Evolutionary conservation across 163 green algal genomes (phyloP), one percentile per base, ranked within the genome.

Genomic region (Scenedesmus sp.): DNA sequence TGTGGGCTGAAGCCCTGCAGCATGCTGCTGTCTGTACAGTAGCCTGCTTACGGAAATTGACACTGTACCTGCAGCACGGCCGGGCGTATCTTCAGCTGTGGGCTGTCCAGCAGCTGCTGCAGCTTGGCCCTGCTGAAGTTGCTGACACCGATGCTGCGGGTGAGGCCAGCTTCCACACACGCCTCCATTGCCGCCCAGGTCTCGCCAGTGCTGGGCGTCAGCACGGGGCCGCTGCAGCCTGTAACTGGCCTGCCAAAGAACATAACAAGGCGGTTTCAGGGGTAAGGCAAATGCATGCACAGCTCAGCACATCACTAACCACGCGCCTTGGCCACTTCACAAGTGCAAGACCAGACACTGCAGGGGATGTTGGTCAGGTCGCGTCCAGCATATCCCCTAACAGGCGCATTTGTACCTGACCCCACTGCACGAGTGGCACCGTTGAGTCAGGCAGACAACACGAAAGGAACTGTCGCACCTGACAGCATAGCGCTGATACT

Each of bases 181-280:
- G n/a, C 88, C 94, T 99, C 98, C 97, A 99, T 98, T 0, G 96
- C 97, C 8, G 93, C 59, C 98, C 97, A 99, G 0, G 97, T 99
- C 74, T 98, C 97, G 20, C 94, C 56, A 20, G 97, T 93, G 46
- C 88, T 82, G 6, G 94, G 95, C 18, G 52, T 82, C 52, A 96
- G 88, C 15, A 18, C 16, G n/a, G 92, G 92, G 0, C 95, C 94
- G 0, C 3, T 20, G 56, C 84, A 90, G 82, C 94, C 93, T 0
- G 90, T 92, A 3, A 88, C 79, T 23, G 88, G 89, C 93, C 70
- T 79, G 70, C 70, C 46, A 13, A 73, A 20, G 18, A 12, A 20
- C 12, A 13, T 18, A 52, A 23, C 20, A 79, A 79, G 70, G 66
- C n/a, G 9, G 15, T 46, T 46, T 46, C 34, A 46, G 34, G 34